These are phyloP conservation scores for Entophlyctis luteolus DNA, from an alignment of 192 early-diverging fungal species.

Conservation along the genomic window DNA sequence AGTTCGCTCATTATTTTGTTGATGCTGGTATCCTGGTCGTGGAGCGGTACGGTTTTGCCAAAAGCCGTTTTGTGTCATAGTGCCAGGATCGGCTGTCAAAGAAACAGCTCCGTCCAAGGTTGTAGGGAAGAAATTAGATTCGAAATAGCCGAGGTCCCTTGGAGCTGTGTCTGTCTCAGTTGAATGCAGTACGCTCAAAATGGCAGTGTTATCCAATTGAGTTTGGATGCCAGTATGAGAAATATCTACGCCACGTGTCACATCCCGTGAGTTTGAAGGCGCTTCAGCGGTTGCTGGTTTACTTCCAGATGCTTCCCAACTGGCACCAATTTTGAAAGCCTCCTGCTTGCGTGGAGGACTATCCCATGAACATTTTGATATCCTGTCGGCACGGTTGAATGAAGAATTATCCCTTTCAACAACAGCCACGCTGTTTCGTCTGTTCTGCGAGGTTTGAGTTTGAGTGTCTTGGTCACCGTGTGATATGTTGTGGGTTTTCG, in stretches of 20 bases:
- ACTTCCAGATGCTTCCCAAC: neutral
- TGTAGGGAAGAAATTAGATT: neutral
- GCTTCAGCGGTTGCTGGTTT: neutral
- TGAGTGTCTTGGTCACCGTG: neutral
- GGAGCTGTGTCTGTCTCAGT: neutral
- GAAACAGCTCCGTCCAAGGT: no score
- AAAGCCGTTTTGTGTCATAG: neutral
- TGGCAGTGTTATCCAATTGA: neutral
- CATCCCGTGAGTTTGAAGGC: neutral
- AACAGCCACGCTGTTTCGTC: neutral
- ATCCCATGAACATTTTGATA: conserved; percentile 9
- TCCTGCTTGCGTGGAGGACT: conserved; percentile 14
- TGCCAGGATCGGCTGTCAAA: no score
- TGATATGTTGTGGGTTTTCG: neutral
- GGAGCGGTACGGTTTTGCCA: neutral
- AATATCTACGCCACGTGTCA: neutral
- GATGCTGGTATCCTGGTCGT: neutral
- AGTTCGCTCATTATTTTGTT: neutral
- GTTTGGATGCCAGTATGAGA: neutral
- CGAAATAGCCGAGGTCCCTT: neutral
- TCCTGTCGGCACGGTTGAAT: neutral
- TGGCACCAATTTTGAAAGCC: conserved; percentile 1
- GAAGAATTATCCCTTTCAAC: neutral
- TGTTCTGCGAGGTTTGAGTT: conserved; percentile 5
- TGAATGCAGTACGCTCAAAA: neutral